Evolutionary conservation across 2,329 filamentous ascomycete genomes (phyloP), one percentile per base, ranked within the genome.

Genomic region (Penicillium sp.): DNA sequence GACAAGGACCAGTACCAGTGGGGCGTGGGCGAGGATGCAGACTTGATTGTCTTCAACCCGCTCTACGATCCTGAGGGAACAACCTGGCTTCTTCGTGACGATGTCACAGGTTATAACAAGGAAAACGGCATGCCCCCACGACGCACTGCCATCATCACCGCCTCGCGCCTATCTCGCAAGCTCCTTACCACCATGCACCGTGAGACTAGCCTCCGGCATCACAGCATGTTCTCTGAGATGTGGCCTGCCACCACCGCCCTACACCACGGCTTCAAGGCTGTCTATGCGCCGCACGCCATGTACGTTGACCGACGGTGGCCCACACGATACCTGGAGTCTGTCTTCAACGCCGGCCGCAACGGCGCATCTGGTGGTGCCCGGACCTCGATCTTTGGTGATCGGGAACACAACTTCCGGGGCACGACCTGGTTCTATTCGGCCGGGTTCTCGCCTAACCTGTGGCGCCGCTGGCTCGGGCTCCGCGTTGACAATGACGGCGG

Each of bases 221-320:
- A 94, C 65, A 86, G 87, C 50, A 94, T 93, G 72, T 94, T 94
- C 63, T 87, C 89, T 0, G 91, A 97, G 67, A 96, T 96, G 90
- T 96, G 88, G 88, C 87, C 90, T 0, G 84, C 84, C 1, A 93
- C 86, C 0, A 82, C 87, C 1, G 87, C 90, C 1, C 76, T 97
- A 7, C 90, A 96, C 45, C 90, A 96, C 62, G 91, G 91, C 8
- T 83, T 87, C 69, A 97, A 96, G 71, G 89, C 87, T 25, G 89
- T 96, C 10, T 94, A 85, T 51, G 88, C 83, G 2, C 91, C 91
- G 1, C 91, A 97, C 57, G 87, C 90, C 1, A 77, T 94, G 39
- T 97, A 85, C 62, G 80, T 91, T 11, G 90, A 95, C 65, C 83
- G 90, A 40, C 78, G 81, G 55, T 97, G 91, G 91, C 89, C 89